These are phyloP conservation scores for Thielaviopsis cerberus DNA, from an alignment of 2,329 filamentous ascomycete genomes.

Conservation along the genomic window DNA sequence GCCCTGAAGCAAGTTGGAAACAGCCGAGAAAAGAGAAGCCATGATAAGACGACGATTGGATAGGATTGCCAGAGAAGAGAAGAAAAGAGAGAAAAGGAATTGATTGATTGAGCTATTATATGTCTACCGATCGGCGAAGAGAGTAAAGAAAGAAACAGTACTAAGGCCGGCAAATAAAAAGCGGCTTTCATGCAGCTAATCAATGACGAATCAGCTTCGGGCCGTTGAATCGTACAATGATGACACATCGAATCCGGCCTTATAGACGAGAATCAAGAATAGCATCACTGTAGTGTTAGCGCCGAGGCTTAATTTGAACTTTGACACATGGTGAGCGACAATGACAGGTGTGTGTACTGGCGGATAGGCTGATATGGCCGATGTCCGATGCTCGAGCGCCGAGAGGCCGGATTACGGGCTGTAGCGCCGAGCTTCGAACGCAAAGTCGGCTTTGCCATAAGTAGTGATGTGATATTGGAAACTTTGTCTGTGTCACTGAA, in stretches of 20 bases:
- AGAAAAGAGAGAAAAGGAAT: not conserved
- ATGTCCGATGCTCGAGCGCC: too few species aligned
- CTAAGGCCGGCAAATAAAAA: not conserved
- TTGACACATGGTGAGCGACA: too few species aligned
- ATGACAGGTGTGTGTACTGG: too few species aligned
- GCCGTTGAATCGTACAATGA: not conserved
- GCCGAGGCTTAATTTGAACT: too few species aligned
- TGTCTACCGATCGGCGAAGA: too few species aligned
- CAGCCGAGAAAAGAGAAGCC: constrained; percentile 1
- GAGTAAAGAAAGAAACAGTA: not conserved
- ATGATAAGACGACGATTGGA: not conserved
- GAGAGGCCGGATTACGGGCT: too few species aligned
- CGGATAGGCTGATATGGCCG: too few species aligned
- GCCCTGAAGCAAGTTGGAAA: not conserved
- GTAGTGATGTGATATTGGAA: too few species aligned
- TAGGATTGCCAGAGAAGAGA: not conserved
- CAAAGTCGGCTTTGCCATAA: too few species aligned
- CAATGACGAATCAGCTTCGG: not conserved
- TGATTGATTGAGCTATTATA: not conserved
- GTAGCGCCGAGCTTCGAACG: too few species aligned
- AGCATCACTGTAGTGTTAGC: not conserved
- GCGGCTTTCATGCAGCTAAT: too few species aligned
- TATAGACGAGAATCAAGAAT: not conserved
- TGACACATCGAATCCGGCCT: not conserved
- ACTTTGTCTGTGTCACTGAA: too few species aligned